Percentiles rank a stretch among this genome's conserved stretches.
phyloP scores from a whole-genome alignment of 768 basidiomycete genomes.

The Boletus reticulatus region DNA sequence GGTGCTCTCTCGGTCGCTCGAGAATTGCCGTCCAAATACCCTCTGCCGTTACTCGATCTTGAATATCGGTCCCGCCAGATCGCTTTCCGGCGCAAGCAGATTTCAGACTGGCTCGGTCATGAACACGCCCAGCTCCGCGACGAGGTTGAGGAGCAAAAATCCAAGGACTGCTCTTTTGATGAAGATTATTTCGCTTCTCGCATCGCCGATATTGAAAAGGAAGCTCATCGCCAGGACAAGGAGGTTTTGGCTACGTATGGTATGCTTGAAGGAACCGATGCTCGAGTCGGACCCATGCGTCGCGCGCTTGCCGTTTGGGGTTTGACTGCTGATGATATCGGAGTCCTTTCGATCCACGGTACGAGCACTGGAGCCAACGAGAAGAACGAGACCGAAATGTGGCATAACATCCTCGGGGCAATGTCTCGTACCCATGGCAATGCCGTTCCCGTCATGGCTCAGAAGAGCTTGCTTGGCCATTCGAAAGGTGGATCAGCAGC shows the following conservation, averaged over 20 bases:
- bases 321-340: conserved; percentile 88
- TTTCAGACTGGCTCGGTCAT: conserved; percentile 90
- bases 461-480: conserved; percentile 96
- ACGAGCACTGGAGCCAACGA: conserved; percentile 91
- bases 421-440: conserved; percentile 91
- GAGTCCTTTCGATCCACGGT: conserved; percentile 85
- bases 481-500: conserved; percentile 99
- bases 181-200: conserved; percentile 74
- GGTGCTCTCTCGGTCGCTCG: conserved; percentile 89
- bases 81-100: conserved; percentile 91
- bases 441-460: conserved; percentile 95
- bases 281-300: conserved; percentile 85
- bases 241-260: conserved; percentile 93
- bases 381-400: conserved; percentile 96
- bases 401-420: conserved; percentile 91
- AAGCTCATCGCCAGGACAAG: conserved; percentile 89
- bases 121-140: conserved; percentile 83
- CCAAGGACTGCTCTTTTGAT: conserved; percentile 48
- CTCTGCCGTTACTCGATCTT: conserved; percentile 77
- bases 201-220: conserved; percentile 82
- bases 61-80: conserved; percentile 93
- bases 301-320: conserved; percentile 98
- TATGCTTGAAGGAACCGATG: conserved; percentile 88
- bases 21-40: conserved; percentile 75
- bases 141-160: conserved; percentile 65